phyloP scores from a whole-genome alignment of 768 basidiomycete genomes.

The Lentinus brumalis region DNA sequence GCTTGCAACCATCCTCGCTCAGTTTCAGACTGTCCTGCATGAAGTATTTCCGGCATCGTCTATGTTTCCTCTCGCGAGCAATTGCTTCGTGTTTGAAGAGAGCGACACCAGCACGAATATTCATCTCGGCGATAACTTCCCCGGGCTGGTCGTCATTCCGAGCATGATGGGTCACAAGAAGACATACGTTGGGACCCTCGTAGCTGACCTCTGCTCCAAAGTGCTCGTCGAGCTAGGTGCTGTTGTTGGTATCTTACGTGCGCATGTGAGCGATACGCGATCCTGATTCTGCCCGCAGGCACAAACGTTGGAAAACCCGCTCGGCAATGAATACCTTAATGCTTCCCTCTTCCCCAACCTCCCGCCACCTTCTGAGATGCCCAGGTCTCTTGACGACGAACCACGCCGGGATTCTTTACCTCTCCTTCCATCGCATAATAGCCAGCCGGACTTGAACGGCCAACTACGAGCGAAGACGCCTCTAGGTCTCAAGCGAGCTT shows the following conservation, averaged over 20 bases:
- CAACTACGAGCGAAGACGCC: conserved; percentile 32
- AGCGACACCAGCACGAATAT: conserved; percentile 53
- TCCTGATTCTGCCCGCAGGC: conserved; percentile 47
- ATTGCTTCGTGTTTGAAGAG: conserved; percentile 87
- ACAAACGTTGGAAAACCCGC: conserved; percentile 75
- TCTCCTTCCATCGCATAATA: conserved; percentile 50
- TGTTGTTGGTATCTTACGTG: conserved; percentile 56
- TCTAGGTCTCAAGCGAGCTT: conserved; percentile 52
- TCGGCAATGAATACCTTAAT: conserved; percentile 86
- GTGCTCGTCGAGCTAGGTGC: conserved; percentile 84
- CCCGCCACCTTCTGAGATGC: conserved; percentile 62
- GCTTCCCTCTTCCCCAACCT: conserved; percentile 63
- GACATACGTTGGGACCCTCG: conserved; percentile 82
- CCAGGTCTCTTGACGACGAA: conserved; percentile 52
- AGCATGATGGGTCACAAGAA: conserved; percentile 86
- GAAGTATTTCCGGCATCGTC: conserved; percentile 68
- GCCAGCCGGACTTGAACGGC: conserved; percentile 54
- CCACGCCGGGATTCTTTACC: conserved; percentile 46
- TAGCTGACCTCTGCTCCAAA: conserved; percentile 88
- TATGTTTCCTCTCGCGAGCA: conserved; percentile 77
- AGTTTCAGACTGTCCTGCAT: conserved; percentile 66
- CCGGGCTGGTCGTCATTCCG: conserved; percentile 78
- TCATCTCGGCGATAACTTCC: conserved; percentile 55
- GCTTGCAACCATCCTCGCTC: conserved; percentile 52
- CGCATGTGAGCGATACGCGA: not conserved